Conservation (phyloP, 805 yeast species). For the Cyberlindnera suaveolens region DNA sequence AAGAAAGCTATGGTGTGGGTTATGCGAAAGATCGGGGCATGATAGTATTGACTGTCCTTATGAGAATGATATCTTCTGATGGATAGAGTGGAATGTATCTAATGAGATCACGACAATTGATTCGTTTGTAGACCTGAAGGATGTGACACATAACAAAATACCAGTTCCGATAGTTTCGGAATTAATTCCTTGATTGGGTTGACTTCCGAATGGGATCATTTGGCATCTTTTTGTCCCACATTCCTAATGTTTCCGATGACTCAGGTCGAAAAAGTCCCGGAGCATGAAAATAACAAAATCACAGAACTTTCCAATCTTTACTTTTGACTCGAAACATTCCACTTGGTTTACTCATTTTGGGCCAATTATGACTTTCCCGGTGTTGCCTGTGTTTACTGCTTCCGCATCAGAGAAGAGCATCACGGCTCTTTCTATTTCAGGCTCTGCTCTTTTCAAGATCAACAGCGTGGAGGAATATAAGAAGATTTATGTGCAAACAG, state of each 20-base stretch:
- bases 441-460: slow-evolving; percentile 21
- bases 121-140: no score
- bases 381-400: slow-evolving; percentile 27
- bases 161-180: no score
- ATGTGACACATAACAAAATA: no score
- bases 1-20: slow-evolving; percentile 79
- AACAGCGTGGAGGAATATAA: slow-evolving; percentile 9
- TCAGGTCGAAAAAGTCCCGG: no score
- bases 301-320: no score
- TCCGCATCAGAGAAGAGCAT: slow-evolving; percentile 4
- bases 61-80: slow-evolving; percentile 30
- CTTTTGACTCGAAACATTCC: no score
- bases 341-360: background rate
- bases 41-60: slow-evolving; percentile 84
- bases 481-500: slow-evolving; percentile 11
- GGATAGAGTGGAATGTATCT: background rate
- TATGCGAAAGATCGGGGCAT: slow-evolving; percentile 90
- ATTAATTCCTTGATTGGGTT: no score
- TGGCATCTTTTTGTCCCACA: no score
- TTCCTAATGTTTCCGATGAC: no score
- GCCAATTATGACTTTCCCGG: slow-evolving; percentile 30
- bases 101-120: no score
- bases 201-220: no score
- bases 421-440: slow-evolving; percentile 21
- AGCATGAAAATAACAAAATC: no score